Percentiles rank a stretch among this genome's conserved stretches.
Conservation (phyloP, 192 early-diverging fungal genomes). For the Gorgonomyces haynaldii region DNA sequence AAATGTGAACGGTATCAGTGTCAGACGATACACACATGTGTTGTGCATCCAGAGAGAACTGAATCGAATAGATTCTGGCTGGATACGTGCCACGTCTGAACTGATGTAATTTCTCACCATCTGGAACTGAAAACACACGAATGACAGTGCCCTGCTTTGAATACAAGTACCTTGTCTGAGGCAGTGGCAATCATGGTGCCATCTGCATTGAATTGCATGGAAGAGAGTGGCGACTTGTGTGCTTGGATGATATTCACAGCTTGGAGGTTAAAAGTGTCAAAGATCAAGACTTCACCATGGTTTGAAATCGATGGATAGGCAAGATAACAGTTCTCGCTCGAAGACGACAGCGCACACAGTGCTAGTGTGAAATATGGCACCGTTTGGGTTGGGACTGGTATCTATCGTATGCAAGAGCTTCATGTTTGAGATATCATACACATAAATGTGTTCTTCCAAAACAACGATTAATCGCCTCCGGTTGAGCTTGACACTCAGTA, state of each 20-base stretch:
- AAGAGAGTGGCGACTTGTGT: slow-evolving; percentile 82
- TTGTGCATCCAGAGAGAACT: slow-evolving; percentile 63
- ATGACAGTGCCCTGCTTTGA: slow-evolving; percentile 77
- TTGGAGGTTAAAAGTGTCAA: slow-evolving; percentile 79
- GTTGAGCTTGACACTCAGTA: slow-evolving; percentile 93
- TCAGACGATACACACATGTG: slow-evolving; percentile 78
- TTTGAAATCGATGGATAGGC: slow-evolving; percentile 72
- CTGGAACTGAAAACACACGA: slow-evolving; percentile 80
- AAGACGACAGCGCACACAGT: slow-evolving; percentile 83
- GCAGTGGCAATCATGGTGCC: slow-evolving; percentile 91
- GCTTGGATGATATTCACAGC: slow-evolving; percentile 90
- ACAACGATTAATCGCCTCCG: slow-evolving; percentile 84
- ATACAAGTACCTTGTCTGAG: slow-evolving; percentile 71
- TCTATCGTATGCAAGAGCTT: slow-evolving; percentile 92
- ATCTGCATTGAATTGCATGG: slow-evolving; percentile 75
- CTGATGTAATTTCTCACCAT: slow-evolving; percentile 77
- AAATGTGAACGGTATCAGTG: slow-evolving; percentile 94
- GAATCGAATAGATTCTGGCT: slow-evolving; percentile 81
- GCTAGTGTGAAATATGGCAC: slow-evolving; percentile 46
- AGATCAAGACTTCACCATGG: slow-evolving; percentile 80
- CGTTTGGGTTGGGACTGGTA: slow-evolving; percentile 81
- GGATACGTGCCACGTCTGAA: slow-evolving; percentile 91
- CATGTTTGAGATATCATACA: slow-evolving; percentile 98
- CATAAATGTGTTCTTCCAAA: slow-evolving; percentile 90
- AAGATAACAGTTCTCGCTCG: slow-evolving; percentile 86